Conservation (phyloP, 768 basidiomycete genomes). For the Psilocybe azurescens region DNA sequence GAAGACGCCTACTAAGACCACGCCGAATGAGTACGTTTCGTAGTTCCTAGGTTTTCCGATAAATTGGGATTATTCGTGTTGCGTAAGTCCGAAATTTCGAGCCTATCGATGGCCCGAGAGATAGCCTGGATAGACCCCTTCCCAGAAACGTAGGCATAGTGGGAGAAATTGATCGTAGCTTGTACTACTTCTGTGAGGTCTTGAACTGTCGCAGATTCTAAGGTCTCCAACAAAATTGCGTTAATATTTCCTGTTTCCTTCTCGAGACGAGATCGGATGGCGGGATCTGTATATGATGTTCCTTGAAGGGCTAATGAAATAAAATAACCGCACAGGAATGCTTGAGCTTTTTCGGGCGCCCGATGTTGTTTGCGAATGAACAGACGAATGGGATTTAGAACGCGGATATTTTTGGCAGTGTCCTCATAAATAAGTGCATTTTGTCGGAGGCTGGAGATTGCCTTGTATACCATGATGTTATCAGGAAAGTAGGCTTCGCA, state of each 20-base stretch:
- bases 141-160: conserved; percentile 29
- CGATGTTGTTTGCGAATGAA: conserved; percentile 26
- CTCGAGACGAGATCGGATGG: conserved; percentile 19
- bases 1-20: too few relatives aligned
- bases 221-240: conserved; percentile 24
- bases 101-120: conserved; percentile 21
- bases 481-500: conserved; percentile 26
- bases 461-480: conserved; percentile 24
- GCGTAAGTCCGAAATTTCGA: conserved; percentile 8
- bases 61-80: neutral
- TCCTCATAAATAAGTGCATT: conserved; percentile 30
- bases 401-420: conserved; percentile 21
- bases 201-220: conserved; percentile 9
- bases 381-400: conserved; percentile 34
- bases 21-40: neutral
- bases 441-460: conserved; percentile 29
- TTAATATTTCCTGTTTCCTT: conserved; percentile 31
- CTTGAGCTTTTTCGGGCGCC: conserved; percentile 20
- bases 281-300: conserved; percentile 4
- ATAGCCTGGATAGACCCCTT: conserved; percentile 24
- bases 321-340: conserved; percentile 27
- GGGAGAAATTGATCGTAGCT: conserved; percentile 27
- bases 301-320: conserved; percentile 23
- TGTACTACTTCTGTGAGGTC: conserved; percentile 22
- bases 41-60: neutral